Percentiles rank a stretch among this genome's conserved stretches.
These are phyloP conservation scores for Abortiporus biennis DNA, from an alignment of 1,284 basidiomycete genomes.

Conservation along the genomic window DNA sequence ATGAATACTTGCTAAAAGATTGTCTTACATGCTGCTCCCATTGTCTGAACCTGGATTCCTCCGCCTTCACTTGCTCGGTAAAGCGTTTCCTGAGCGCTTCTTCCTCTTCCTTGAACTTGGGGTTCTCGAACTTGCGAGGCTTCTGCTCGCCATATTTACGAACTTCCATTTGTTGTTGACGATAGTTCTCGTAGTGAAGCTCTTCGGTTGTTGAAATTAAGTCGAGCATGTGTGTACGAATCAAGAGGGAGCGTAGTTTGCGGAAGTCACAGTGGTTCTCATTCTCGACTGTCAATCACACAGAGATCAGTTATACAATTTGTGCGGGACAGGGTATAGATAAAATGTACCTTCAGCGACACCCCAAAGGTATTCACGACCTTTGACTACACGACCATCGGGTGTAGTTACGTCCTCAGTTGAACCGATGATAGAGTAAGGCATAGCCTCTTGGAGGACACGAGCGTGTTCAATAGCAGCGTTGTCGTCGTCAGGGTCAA, in stretches of 20 bases:
- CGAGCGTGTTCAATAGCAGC: conserved; percentile 85
- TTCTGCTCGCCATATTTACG: conserved; percentile 99
- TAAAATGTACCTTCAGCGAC: conserved; percentile 75
- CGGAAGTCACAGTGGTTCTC: conserved; percentile 99
- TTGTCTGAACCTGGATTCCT: conserved; percentile 96
- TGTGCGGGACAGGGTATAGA: not conserved
- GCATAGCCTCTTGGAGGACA: conserved; percentile 84
- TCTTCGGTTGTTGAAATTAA: conserved; percentile 96
- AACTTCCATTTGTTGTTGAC: conserved; percentile 99
- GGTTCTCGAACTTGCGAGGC: conserved; percentile 98
- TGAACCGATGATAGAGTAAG: conserved; percentile 97
- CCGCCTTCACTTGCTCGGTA: conserved; percentile 99
- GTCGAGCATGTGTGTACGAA: conserved; percentile 99
- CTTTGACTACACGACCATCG: conserved; percentile 93
- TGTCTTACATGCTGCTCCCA: conserved; percentile 95
- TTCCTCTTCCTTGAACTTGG: conserved; percentile 99
- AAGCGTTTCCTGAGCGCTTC: conserved; percentile 95
- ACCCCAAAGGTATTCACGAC: conserved; percentile 99
- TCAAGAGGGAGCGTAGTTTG: conserved; percentile 92
- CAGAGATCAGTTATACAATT: not conserved
- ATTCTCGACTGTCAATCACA: conserved; percentile 76
- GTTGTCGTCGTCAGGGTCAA: conserved; percentile 85
- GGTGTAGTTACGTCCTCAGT: conserved; percentile 90
- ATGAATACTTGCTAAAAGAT: not conserved
- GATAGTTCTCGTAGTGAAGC: conserved; percentile 96